Evolutionary conservation across 768 basidiomycete species (phyloP).

Genomic region (Boletus subparvulus): DNA sequence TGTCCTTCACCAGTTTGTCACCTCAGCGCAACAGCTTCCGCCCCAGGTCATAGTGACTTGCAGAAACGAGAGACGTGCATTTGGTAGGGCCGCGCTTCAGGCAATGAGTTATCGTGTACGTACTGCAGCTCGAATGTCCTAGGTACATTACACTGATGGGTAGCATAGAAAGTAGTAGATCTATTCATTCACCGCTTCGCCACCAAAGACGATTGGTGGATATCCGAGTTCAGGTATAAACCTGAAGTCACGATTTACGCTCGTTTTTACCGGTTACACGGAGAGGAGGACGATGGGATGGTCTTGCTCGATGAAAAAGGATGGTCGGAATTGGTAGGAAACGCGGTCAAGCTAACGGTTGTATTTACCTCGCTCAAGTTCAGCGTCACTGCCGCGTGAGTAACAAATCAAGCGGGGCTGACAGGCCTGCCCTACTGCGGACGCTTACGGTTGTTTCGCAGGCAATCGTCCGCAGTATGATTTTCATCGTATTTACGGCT

Average conservation of each 20-base stretch:
- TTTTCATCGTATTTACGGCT: neutral
- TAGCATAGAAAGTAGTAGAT: constrained; percentile 29
- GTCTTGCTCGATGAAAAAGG: constrained; percentile 32
- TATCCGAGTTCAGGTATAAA: constrained; percentile 35
- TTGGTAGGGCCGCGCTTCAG: constrained; percentile 31
- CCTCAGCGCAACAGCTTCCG: constrained; percentile 28
- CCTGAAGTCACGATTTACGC: constrained; percentile 36
- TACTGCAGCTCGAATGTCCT: neutral
- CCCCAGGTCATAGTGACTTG: constrained; percentile 35
- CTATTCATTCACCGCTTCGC: constrained; percentile 35
- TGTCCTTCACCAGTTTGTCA: constrained; percentile 31
- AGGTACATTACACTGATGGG: constrained; percentile 8
- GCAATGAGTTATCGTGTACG: constrained; percentile 35
- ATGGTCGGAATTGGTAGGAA: constrained; percentile 34
- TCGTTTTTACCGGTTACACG: constrained; percentile 33
- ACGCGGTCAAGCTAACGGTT: constrained; percentile 32
- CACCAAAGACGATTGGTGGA: constrained; percentile 37
- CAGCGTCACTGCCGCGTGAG: constrained; percentile 30
- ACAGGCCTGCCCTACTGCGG: constrained; percentile 5
- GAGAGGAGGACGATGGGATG: constrained; percentile 35
- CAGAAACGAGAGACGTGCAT: constrained; percentile 31
- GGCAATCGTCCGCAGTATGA: constrained; percentile 30
- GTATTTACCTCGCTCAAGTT: constrained; percentile 37
- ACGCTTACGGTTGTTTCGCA: constrained; percentile 13
- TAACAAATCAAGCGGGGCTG: neutral